phyloP scores from a whole-genome alignment of 192 early-diverging fungal species.

The Coemansia reversa region DNA sequence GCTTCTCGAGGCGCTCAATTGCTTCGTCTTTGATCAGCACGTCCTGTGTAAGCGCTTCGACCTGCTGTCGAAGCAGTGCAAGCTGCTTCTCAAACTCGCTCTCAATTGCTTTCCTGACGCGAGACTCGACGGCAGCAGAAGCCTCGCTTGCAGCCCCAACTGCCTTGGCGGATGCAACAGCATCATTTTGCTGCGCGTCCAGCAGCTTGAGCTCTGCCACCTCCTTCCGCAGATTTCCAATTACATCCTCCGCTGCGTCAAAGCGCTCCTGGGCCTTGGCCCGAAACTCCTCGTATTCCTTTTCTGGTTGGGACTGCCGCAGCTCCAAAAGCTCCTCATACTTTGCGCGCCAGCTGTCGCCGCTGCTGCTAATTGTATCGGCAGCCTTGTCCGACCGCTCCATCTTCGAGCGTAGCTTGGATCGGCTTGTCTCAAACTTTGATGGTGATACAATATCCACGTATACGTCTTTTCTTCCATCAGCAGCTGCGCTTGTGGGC shows the following conservation, averaged over 20 bases:
- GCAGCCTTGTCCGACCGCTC: neutral
- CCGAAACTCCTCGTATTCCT: slow-evolving; percentile 34
- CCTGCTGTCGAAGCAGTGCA: slow-evolving; percentile 26
- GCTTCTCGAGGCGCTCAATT: slow-evolving; percentile 45
- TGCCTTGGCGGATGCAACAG: neutral
- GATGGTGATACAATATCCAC: slow-evolving; percentile 48
- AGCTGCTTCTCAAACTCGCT: slow-evolving; percentile 45
- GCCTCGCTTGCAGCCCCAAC: neutral
- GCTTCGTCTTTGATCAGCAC: slow-evolving; percentile 42
- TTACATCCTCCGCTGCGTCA: slow-evolving; percentile 34
- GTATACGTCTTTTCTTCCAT: slow-evolving; percentile 4
- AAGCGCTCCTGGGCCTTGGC: slow-evolving; percentile 36
- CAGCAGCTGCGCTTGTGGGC: neutral
- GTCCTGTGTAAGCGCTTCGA: slow-evolving; percentile 45
- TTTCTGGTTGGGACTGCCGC: slow-evolving; percentile 42
- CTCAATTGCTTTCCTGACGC: slow-evolving; percentile 13
- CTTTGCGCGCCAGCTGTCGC: slow-evolving; percentile 41
- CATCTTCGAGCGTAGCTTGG: slow-evolving; percentile 13
- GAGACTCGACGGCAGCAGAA: slow-evolving; percentile 1
- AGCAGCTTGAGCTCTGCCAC: slow-evolving; percentile 22
- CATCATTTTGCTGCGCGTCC: slow-evolving; percentile 7
- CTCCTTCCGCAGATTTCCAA: slow-evolving; percentile 39
- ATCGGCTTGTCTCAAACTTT: slow-evolving; percentile 37
- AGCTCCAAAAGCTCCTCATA: slow-evolving; percentile 43
- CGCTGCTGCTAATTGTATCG: slow-evolving; percentile 4